Conservation (phyloP, 78 protist genomes). For the Planoprotostelium fungivorum region DNA sequence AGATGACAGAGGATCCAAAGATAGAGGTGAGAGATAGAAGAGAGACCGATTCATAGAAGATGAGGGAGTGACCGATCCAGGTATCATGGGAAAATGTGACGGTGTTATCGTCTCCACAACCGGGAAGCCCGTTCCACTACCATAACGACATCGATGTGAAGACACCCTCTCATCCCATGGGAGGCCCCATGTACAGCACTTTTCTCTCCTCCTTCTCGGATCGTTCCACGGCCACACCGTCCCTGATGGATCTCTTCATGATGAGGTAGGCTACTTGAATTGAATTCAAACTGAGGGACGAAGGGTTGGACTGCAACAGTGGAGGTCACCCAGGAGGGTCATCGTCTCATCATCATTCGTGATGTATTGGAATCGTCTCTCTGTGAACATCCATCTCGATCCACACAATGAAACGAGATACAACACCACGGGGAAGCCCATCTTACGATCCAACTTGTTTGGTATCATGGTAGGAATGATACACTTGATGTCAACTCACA, state of each 20-base stretch:
- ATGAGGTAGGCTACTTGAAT: neutral
- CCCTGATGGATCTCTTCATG: neutral
- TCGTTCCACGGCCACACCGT: neutral
- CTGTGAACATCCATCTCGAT: neutral
- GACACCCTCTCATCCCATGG: too few relatives aligned
- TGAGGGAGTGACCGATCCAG: too few relatives aligned
- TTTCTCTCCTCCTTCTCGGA: neutral
- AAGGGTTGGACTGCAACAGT: neutral
- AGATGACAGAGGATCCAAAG: neutral
- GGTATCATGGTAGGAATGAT: too few relatives aligned
- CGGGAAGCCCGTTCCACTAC: neutral
- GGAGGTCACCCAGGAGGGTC: neutral
- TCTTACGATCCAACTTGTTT: neutral
- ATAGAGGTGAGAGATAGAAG: neutral
- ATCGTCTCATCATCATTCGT: neutral
- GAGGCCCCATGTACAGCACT: neutral
- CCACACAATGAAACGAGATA: neutral
- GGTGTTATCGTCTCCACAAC: neutral
- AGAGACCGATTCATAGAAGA: too few relatives aligned
- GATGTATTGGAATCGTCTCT: neutral
- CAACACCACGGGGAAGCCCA: neutral
- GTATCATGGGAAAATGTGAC: neutral
- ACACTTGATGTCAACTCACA: too few relatives aligned
- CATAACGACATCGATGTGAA: neutral
- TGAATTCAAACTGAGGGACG: neutral